phyloP scores from a whole-genome alignment of 768 basidiomycete genomes.

The Candolleomyces efflorescens region DNA sequence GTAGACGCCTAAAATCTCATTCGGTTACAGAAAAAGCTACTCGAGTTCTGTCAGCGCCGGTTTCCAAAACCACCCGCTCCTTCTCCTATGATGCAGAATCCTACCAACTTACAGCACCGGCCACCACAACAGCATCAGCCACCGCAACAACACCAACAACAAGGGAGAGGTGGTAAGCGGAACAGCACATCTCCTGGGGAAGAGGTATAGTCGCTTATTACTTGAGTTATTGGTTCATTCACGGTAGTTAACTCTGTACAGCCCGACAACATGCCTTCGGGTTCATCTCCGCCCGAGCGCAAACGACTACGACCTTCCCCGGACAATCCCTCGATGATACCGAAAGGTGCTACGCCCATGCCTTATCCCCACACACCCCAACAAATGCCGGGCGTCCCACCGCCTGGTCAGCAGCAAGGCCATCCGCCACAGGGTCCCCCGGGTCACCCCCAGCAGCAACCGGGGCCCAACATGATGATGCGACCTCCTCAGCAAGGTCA shows the following conservation, averaged over 20 bases:
- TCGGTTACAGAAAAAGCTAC: constrained; percentile 30
- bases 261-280: constrained; percentile 45
- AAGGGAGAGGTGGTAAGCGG: constrained; percentile 38
- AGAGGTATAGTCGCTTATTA: constrained; percentile 36
- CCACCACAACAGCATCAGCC: constrained; percentile 27
- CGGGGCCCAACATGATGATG: constrained; percentile 22
- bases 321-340: constrained; percentile 31
- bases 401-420: constrained; percentile 20
- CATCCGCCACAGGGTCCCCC: constrained; percentile 4
- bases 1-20: background rate
- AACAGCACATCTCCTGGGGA: constrained; percentile 62
- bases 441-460: constrained; percentile 19
- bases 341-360: background rate
- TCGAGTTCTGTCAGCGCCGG: constrained; percentile 14
- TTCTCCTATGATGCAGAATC: constrained; percentile 34
- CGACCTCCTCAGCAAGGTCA: constrained; percentile 14
- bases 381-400: constrained; percentile 9
- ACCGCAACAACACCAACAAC: constrained; percentile 26
- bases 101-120: constrained; percentile 18
- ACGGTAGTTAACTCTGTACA: constrained; percentile 16
- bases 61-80: constrained; percentile 27
- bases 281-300: constrained; percentile 53
- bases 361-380: constrained; percentile 5
- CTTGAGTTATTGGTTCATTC: constrained; percentile 3
- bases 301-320: constrained; percentile 54